Evolutionary conservation across 371 early-diverging fungal genomes (phyloP), one percentile per base, ranked within the genome.

Genomic region (Apophysomyces sp.): DNA sequence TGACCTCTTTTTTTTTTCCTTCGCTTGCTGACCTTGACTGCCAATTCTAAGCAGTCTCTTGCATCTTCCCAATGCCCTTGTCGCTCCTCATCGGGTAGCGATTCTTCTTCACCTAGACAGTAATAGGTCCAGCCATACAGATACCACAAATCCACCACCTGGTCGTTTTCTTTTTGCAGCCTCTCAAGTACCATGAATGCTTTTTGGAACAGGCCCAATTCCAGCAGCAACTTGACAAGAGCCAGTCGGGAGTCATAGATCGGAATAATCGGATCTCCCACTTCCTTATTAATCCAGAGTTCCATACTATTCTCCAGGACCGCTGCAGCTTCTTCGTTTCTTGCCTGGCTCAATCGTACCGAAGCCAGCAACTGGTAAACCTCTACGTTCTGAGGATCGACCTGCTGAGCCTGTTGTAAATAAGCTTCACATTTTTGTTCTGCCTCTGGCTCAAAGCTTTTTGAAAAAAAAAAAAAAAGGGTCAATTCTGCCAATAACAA

Each of bases 61-160:
- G 92, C 89, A 66, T 91, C 88, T 60, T 84, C 83, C 83, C 85
- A 83, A 60, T 80, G 76, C 11, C 76, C 81, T 30, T 70, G 68
- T 62, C 78, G 73, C 31, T 84, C 80, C 28, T 86, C 84, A 7
- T 78, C 69, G 18, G 83, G 69, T 36, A 68, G 67, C 8, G 77
- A 67, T 16, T 77, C 77, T 16, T 86, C 89, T 58, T 91, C 90
- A 29, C 91, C 93, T 68, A 90, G 81, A 65, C 90, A 84, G 61
- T 89, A 93, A 69, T 96, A 94, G 26, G 90, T 85, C 93, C 93
- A 95, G 21, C 95, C 96, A 74, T 88, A 95, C 56, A 98, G 80
- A 74, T 97, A 98, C 93, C 95, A 95, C 36, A 89, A 72, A 67
- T 98, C 97, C 15, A 94, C 87, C 24, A 86, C 87, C 70, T 94